Base-by-base conservation (phyloP, 768 basidiomycete species). In the Pleurotus citrinopileatus region DNA sequence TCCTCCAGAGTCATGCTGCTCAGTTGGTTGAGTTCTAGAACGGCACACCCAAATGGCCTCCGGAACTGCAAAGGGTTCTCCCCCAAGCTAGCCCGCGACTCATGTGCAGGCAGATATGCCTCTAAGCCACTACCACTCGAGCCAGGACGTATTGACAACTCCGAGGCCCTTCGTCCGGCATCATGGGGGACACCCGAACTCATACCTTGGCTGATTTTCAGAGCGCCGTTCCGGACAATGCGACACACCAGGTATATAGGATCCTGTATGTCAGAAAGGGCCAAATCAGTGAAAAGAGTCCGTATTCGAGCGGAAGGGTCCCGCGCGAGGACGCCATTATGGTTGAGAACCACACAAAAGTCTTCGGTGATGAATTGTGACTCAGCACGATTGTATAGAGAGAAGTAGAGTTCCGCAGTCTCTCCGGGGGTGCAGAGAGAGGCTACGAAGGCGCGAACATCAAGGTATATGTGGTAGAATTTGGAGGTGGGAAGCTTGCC, bases 41-140 rank as follows among this genome's bases (percentile, higher is more conserved):
- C 87, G 2, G 96, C 96, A 64, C 94, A 97, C n/a, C 94, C 96
- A 64, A 98, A 94, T 0, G 96, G 96, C 47, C 96, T 75, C 32
- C 96, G 81, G 62, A 88, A 89, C 52, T 81, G 79, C 22, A 68
- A 58, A 6, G 71, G 65, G n/a, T 61, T 54, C 8, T 82, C 81
- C 22, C 43, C 55, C 55, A 55, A 22, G 63, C 57, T 51, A 69
- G 68, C 34, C 64, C 61, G 40, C 10, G 38, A 40, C 63, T 55
- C 17, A 55, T 23, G 4, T 63, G 62, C 23, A 32, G 52, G 20
- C 19, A 53, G n/a, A 50, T 19, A 43, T 56, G 55, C 12, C 42
- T 48, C 54, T 37, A 54, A 1, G 53, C 60, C 52, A 26, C 38
- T 20, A 15, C 38, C 17, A 10, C 42, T 32, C 8, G 38, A 56